These are phyloP conservation scores for Cytospora leucostoma DNA, from an alignment of 2,329 filamentous ascomycete species.

Conservation along the genomic window DNA sequence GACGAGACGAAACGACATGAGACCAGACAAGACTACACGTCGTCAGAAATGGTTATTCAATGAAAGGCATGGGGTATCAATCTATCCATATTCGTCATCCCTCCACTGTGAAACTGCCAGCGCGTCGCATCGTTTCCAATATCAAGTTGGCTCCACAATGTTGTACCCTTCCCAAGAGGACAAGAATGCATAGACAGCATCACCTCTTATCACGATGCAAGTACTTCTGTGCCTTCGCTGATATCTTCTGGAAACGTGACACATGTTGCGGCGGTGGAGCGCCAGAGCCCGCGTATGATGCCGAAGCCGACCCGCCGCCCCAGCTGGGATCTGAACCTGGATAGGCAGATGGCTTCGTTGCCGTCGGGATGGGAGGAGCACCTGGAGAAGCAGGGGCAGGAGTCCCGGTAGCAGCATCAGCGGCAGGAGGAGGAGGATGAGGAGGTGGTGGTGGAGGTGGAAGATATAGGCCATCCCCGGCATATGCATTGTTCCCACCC, in stretches of 20 bases:
- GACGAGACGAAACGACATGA: not conserved
- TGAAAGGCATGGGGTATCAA: not conserved
- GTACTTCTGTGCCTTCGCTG: constrained; percentile 26
- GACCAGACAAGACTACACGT: not conserved
- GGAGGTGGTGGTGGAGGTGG: not conserved
- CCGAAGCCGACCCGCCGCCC: not conserved
- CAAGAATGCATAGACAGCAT: not conserved
- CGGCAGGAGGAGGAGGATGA: not conserved
- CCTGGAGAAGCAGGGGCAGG: not conserved
- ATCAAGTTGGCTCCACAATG: too few species aligned
- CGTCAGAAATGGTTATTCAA: not conserved
- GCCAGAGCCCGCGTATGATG: not conserved
- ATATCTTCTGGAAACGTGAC: constrained; percentile 17
- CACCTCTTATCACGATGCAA: constrained; percentile 11
- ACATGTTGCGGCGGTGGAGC: constrained; percentile 1
- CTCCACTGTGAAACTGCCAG: not conserved
- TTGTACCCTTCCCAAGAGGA: too few species aligned
- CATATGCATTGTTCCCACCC: constrained; percentile 43
- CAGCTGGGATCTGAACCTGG: not conserved
- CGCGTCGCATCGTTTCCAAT: not conserved
- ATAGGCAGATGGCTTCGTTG: constrained; percentile 3
- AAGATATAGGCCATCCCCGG: constrained; percentile 26
- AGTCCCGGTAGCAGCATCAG: not conserved
- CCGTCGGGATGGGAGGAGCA: constrained; percentile 1
- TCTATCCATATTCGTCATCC: not conserved